phyloP scores from a whole-genome alignment of 148 eudicot species.

The Diospyros lotus region DNA sequence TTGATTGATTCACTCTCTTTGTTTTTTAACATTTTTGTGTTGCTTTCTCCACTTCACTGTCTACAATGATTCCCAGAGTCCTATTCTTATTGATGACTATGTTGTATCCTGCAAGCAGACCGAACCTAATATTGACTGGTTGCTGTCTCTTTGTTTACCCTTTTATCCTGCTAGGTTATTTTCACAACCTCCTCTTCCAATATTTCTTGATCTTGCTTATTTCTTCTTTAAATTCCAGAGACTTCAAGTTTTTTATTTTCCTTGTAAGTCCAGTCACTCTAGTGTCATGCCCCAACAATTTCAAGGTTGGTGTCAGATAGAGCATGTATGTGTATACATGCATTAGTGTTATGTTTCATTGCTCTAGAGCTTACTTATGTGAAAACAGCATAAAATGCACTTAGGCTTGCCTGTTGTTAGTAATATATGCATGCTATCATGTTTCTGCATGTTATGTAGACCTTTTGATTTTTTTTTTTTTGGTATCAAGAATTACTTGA shows the following conservation, averaged over 20 bases:
- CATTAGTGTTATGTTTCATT: neutral
- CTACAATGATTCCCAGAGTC: neutral
- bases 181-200: neutral
- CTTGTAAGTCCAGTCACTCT: too few species aligned
- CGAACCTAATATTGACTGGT: neutral
- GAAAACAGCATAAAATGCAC: neutral
- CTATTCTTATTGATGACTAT: neutral
- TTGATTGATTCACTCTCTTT: neutral
- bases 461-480: neutral
- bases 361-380: too few species aligned
- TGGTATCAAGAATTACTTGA: neutral
- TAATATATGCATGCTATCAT: neutral
- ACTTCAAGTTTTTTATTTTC: too few species aligned
- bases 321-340: neutral
- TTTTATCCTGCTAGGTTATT: constrained; percentile 1
- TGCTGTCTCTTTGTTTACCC: neutral
- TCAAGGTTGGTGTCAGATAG: neutral
- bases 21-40: neutral
- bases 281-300: neutral
- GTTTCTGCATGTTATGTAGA: neutral
- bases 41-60: neutral
- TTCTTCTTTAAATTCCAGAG: neutral
- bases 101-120: neutral
- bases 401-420: neutral
- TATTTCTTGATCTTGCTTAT: constrained; percentile 3